A percentile compares a stretch with the other conserved stretches of the same genome.
Conservation (phyloP, 805 yeast genomes). For the Yamadazyma scolyti region DNA sequence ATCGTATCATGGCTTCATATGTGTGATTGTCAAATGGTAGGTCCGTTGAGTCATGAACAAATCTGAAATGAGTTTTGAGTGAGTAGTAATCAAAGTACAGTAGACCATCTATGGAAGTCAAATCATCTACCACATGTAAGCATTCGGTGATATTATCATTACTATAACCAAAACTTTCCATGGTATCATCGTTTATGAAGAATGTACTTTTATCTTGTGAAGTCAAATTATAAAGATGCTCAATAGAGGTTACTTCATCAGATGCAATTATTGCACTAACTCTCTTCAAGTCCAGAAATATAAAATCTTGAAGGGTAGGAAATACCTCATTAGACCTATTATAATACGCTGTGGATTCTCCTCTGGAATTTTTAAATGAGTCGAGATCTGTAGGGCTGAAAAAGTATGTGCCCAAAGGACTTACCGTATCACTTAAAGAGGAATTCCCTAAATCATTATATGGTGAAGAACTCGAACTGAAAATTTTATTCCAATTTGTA, state of each 20-base stretch:
- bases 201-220: conserved; percentile 15
- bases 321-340: conserved; percentile 16
- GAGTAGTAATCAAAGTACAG: conserved; percentile 12
- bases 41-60: conserved; percentile 29
- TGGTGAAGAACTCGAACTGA: conserved; percentile 4
- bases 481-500: conserved; percentile 5
- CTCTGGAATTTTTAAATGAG: conserved; percentile 5
- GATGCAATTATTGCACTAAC: conserved; percentile 22
- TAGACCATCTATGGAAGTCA: conserved; percentile 1
- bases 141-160: background rate
- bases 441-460: conserved; percentile 21
- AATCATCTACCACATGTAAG: background rate
- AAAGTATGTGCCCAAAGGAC: conserved; percentile 14
- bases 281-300: conserved; percentile 25
- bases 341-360: conserved; percentile 14
- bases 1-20: conserved; percentile 36
- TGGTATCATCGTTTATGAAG: conserved; percentile 3
- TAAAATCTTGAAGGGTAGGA: conserved; percentile 26
- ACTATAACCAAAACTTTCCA: no score
- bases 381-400: conserved; percentile 26
- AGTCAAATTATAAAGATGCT: conserved; percentile 19
- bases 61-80: conserved; percentile 21
- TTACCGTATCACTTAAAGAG: conserved; percentile 23
- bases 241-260: conserved; percentile 15
- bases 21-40: conserved; percentile 35